phyloP scores from a whole-genome alignment of 768 basidiomycete genomes.

The Rhodotorula kratochvilovae region DNA sequence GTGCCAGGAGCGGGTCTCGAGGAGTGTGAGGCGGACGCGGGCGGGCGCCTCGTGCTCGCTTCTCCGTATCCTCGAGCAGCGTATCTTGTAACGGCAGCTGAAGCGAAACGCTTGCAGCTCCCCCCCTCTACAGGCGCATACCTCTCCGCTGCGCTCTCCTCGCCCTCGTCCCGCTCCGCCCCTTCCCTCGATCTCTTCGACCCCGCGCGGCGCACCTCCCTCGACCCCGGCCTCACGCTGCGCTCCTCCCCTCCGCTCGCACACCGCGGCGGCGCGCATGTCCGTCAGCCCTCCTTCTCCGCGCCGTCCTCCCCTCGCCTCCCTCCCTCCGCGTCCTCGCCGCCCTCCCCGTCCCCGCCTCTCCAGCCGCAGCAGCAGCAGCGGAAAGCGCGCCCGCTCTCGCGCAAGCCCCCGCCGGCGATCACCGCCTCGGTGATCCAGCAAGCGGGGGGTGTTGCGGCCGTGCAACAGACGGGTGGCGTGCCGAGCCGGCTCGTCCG shows the following conservation, averaged over 20 bases:
- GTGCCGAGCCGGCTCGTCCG: neutral
- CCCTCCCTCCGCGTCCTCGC: too few species aligned
- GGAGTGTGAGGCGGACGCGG: too few species aligned
- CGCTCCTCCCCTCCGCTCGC: neutral
- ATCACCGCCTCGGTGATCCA: slow-evolving; percentile 9
- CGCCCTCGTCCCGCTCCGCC: neutral
- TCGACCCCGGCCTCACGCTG: neutral
- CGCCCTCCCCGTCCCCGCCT: neutral
- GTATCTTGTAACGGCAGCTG: too few species aligned
- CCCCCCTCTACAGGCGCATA: neutral
- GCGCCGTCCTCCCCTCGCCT: neutral
- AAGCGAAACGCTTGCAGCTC: too few species aligned
- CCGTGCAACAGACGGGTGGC: neutral
- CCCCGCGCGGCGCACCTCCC: neutral
- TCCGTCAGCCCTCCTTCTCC: neutral
- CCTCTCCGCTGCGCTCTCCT: too few species aligned
- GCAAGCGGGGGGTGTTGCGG: neutral
- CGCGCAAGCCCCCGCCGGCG: slow-evolving; percentile 4
- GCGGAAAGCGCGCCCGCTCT: neutral
- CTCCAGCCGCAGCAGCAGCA: too few species aligned
- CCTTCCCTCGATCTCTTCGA: neutral
- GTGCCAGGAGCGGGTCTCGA: too few species aligned
- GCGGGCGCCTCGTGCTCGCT: too few species aligned
- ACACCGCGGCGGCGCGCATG: too few species aligned
- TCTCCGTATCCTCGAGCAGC: too few species aligned